A percentile compares a stretch with the other conserved stretches of the same genome.
Conservation (phyloP, 208 protist genomes). For the Trypanosoma scelopori region DNA sequence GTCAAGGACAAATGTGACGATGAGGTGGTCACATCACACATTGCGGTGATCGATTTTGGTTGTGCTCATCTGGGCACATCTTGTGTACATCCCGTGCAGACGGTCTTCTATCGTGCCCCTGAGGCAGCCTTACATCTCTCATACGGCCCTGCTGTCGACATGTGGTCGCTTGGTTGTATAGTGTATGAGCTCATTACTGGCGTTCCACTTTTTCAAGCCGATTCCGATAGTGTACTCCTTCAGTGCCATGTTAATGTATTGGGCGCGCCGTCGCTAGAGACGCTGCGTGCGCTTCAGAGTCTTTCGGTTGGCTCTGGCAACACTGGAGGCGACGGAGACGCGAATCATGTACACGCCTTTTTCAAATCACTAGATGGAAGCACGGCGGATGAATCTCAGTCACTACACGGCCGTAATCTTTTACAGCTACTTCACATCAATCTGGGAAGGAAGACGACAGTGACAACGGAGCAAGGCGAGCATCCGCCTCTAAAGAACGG, state of each 20-base stretch:
- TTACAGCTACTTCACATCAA: slow-evolving; percentile 15
- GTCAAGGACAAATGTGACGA: slow-evolving; percentile 25
- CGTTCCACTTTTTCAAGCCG: slow-evolving; percentile 37
- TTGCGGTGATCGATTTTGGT: slow-evolving; percentile 98
- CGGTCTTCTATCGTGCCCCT: slow-evolving; percentile 94
- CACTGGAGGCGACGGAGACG: neutral
- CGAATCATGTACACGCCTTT: neutral
- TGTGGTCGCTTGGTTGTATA: slow-evolving; percentile 67
- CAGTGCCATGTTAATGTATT: slow-evolving; percentile 30
- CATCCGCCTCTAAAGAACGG: neutral
- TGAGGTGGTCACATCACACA: slow-evolving; percentile 34
- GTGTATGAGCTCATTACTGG: slow-evolving; percentile 56
- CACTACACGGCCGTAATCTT: neutral
- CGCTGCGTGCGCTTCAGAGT: neutral
- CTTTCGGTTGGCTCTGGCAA: neutral
- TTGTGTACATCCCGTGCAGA: slow-evolving; percentile 95
- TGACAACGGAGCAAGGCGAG: neutral
- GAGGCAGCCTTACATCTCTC: slow-evolving; percentile 90
- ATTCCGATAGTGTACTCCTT: slow-evolving; percentile 42
- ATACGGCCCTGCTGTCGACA: slow-evolving; percentile 65
- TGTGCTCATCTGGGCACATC: slow-evolving; percentile 79
- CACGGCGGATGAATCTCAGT: too few species aligned
- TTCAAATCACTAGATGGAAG: slow-evolving; percentile 2
- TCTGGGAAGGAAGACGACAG: slow-evolving; percentile 3
- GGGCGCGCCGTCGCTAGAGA: slow-evolving; percentile 32